phyloP scores from a whole-genome alignment of 176 grass and related monocot species.

The Carex pumila region DNA sequence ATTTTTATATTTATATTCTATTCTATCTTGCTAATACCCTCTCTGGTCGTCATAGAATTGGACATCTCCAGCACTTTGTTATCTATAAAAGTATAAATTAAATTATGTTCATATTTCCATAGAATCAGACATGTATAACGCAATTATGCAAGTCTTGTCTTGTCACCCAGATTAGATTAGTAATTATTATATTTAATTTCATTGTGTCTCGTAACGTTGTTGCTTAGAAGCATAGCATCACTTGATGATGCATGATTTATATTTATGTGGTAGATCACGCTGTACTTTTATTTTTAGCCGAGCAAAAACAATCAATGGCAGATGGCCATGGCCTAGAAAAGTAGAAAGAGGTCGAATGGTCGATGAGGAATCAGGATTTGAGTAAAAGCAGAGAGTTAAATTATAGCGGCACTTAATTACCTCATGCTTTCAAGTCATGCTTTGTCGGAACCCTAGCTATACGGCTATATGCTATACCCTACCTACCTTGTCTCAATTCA shows the following conservation, averaged over 20 bases:
- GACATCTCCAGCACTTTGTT: not conserved
- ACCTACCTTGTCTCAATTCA: no score
- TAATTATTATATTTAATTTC: not conserved
- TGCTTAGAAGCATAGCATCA: not conserved
- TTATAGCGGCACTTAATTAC: conserved; percentile 46
- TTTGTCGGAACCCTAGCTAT: conserved; percentile 45
- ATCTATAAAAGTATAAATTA: not conserved
- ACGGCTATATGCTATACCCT: not conserved
- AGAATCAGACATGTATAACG: not conserved
- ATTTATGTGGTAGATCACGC: not conserved
- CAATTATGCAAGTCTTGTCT: not conserved
- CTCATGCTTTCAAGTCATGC: conserved; percentile 81
- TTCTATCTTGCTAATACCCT: not conserved
- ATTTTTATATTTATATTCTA: no score
- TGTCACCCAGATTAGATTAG: not conserved
- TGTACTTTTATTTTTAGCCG: not conserved
- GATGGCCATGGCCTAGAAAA: no score
- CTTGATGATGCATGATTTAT: not conserved
- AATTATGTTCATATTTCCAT: not conserved
- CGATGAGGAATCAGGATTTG: not conserved
- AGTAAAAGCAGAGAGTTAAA: conserved; percentile 43
- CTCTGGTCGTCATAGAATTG: not conserved
- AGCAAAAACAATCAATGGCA: not conserved
- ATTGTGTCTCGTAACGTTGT: not conserved
- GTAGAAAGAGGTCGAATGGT: no score